Evolutionary conservation across 2,329 filamentous ascomycete genomes (phyloP), one percentile per base, ranked within the genome.

Genomic region (Aureobasidium musti): DNA sequence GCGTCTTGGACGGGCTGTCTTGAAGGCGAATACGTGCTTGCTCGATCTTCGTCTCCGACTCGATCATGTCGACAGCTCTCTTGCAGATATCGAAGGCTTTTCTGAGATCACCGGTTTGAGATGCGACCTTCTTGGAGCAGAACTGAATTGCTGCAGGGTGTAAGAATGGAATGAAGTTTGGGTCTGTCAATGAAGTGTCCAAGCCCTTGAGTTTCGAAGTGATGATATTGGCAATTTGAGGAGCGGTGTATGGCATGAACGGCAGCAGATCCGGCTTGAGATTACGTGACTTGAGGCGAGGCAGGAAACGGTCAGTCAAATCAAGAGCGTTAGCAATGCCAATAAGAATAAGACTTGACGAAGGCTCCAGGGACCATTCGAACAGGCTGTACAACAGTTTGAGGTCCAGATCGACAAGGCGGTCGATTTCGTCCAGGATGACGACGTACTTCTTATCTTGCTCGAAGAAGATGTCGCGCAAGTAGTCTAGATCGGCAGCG

Each of bases 241-340:
- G 78, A 5, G 92, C 91, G 2, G 89, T 93, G 79, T 99, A 99
- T 1, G 95, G 95, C 70, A 97, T 84, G 76, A 99, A 98, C 0
- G 94, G 91, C 1, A 99, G 85, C 2, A 98, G 84, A 56, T 91
- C 87, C 2, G 95, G 95, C 79, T 93, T 96, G 69, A 99, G 82
- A 72, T 96, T 96, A 73, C 92, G 91, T 23, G 92, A 88, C 81
- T 98, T 98, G 69, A 99, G 86, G 61, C 94, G 90, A 59, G 95
- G 95, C 23, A 99, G 84, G 72, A 97, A 97, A 11, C 95, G 91
- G 75, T 98, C 95, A 0, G 95, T 99, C 66, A 99, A 82, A 75
- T 99, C 95, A 64, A 99, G 83, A 4, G 95, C 95, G 74, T 99
- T 99, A 72, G 95, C 95, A 74, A 99, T 97, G 56, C 95, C 95